Conservation (phyloP, 129 eudicot species). For the Artemisia annua region DNA sequence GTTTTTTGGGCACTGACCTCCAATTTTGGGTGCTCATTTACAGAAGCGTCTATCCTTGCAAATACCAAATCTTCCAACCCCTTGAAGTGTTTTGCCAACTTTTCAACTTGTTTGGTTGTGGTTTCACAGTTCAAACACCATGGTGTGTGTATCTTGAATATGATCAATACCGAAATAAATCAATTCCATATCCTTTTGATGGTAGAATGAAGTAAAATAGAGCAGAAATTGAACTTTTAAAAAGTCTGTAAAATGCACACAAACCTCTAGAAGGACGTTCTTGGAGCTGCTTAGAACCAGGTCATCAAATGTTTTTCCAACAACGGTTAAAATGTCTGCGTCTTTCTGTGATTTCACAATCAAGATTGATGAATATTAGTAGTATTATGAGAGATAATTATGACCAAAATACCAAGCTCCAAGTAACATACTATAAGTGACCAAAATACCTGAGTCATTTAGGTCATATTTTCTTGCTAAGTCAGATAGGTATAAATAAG, state of each 20-base stretch:
- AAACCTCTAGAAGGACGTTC: slow-evolving; percentile 81
- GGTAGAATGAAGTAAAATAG: not conserved
- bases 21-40: too few species aligned
- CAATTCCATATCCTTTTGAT: not conserved
- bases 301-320: slow-evolving; percentile 86
- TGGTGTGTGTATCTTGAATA: slow-evolving; percentile 77
- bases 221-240: too few species aligned
- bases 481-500: not conserved
- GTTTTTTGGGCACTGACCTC: too few species aligned
- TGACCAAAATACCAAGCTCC: not conserved
- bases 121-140: slow-evolving; percentile 74
- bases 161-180: not conserved
- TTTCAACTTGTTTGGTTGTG: slow-evolving; percentile 63
- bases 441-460: not conserved
- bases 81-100: slow-evolving; percentile 83
- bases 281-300: slow-evolving; percentile 62
- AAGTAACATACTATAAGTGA: not conserved
- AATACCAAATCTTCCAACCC: slow-evolving; percentile 52
- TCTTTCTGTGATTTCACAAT: slow-evolving; percentile 51
- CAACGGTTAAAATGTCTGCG: slow-evolving; percentile 56
- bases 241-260: slow-evolving; percentile 8
- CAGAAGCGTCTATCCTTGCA: slow-evolving; percentile 46
- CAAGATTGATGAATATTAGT: slow-evolving; percentile 4
- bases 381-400: not conserved
- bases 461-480: not conserved